Conservation (phyloP, 1,284 basidiomycete species). For the Moniliophthora roreri region DNA sequence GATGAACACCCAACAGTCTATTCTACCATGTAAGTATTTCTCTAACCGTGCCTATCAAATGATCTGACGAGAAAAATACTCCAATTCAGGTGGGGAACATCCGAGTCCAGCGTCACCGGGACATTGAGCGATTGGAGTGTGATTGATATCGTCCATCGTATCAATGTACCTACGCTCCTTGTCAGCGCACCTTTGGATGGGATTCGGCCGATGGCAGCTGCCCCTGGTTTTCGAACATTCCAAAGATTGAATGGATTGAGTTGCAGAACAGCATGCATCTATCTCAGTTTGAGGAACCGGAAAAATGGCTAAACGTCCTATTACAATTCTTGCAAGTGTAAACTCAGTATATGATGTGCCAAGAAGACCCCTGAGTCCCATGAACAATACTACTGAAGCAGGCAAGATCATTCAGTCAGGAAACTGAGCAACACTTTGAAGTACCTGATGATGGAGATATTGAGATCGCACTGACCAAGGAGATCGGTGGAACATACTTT, state of each 20-base stretch:
- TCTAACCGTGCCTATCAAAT: not conserved
- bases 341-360: too few relatives aligned
- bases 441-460: not conserved
- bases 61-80: not conserved
- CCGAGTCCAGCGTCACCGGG: slow-evolving; percentile 28
- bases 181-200: slow-evolving; percentile 30
- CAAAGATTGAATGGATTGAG: slow-evolving; percentile 31
- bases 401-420: not conserved
- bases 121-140: slow-evolving; percentile 31
- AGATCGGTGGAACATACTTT: not conserved
- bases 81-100: slow-evolving; percentile 30
- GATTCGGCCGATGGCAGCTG: slow-evolving; percentile 26
- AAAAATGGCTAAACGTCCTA: slow-evolving; percentile 15
- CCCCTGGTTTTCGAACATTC: slow-evolving; percentile 31
- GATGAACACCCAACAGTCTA: slow-evolving; percentile 44
- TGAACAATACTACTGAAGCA: not conserved
- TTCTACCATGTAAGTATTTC: slow-evolving; percentile 22
- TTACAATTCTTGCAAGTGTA: not conserved
- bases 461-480: not conserved
- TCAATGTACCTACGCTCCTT: slow-evolving; percentile 31
- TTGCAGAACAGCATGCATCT: slow-evolving; percentile 29
- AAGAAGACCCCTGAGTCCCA: not conserved
- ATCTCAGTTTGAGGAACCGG: slow-evolving; percentile 29
- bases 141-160: slow-evolving; percentile 30
- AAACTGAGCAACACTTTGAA: not conserved